phyloP scores from a whole-genome alignment of 495 filamentous ascomycete species.

The Penicillium coprophilum region DNA sequence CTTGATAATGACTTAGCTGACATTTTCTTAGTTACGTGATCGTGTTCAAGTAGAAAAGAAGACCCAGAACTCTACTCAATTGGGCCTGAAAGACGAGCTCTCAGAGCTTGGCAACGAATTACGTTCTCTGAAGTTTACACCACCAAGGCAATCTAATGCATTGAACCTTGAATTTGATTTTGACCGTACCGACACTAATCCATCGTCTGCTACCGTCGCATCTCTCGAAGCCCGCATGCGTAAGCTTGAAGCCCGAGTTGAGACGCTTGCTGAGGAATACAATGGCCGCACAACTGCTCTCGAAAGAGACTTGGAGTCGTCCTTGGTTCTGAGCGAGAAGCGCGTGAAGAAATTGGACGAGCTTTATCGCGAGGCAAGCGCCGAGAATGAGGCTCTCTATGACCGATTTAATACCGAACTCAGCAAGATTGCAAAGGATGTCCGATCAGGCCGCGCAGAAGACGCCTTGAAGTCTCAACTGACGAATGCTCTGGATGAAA shows the following conservation, averaged over 20 bases:
- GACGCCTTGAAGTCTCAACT: conserved; percentile 69
- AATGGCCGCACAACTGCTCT: conserved; percentile 58
- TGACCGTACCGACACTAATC: conserved; percentile 1
- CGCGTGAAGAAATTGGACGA: conserved; percentile 85
- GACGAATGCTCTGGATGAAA: conserved; percentile 65
- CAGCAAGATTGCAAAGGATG: conserved; percentile 73
- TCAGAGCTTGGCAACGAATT: conserved; percentile 82
- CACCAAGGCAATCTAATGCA: conserved; percentile 25
- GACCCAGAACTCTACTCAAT: conserved; percentile 65
- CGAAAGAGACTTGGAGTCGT: conserved; percentile 65
- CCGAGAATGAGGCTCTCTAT: conserved; percentile 93
- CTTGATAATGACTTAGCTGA: not conserved
- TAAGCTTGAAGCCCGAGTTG: conserved; percentile 64
- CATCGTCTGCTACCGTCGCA: conserved; percentile 28
- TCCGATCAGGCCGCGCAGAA: conserved; percentile 70
- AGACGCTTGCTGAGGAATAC: conserved; percentile 60
- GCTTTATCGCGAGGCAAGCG: conserved; percentile 81
- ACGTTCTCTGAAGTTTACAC: conserved; percentile 52
- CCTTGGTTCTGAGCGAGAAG: conserved; percentile 66
- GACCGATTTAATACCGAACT: conserved; percentile 90
- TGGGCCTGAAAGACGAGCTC: conserved; percentile 71
- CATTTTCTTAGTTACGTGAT: conserved; percentile 62
- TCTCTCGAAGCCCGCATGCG: conserved; percentile 57
- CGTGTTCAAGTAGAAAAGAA: conserved; percentile 79
- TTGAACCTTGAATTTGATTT: conserved; percentile 14